A percentile compares a stretch with the other conserved stretches of the same genome.
Evolutionary conservation across 441 rosid species (phyloP).

Genomic region (Bocquillonia castaneifolia): DNA sequence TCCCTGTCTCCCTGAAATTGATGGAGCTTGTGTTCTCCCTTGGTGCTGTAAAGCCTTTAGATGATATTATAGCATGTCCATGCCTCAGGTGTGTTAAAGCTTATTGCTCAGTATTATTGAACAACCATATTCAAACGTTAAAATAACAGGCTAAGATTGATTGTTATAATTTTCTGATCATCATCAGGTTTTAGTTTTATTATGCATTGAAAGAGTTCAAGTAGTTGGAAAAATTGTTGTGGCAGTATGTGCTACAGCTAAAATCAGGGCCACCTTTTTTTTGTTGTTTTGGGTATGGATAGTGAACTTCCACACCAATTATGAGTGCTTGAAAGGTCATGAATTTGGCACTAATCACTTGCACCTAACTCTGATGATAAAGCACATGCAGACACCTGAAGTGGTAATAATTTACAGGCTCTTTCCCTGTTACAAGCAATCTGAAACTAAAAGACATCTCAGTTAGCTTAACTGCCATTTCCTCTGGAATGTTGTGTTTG

Average conservation of each 20-base stretch:
- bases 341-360: background rate
- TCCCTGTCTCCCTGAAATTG: no score
- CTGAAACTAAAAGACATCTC: background rate
- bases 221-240: conserved; percentile 10
- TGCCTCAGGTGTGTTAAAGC: no score
- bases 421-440: background rate
- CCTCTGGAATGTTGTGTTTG: background rate
- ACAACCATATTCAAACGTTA: no score
- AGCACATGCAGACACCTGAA: conserved; percentile 10
- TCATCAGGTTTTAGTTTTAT: background rate
- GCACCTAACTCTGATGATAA: conserved; percentile 1
- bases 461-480: conserved; percentile 10
- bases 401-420: conserved; percentile 1
- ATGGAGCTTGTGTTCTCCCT: no score
- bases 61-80: no score
- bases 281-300: background rate
- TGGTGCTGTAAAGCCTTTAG: no score
- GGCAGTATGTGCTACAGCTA: no score
- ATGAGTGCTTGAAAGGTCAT: background rate
- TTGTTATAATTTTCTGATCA: no score
- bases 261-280: background rate
- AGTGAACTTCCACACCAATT: no score
- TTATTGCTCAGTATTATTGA: no score
- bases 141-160: background rate
- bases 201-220: background rate